A percentile compares a stretch with the other conserved stretches of the same genome.
Evolutionary conservation across 2,329 filamentous ascomycete genomes (phyloP).

Genomic region (Nigrospora sphaerica): DNA sequence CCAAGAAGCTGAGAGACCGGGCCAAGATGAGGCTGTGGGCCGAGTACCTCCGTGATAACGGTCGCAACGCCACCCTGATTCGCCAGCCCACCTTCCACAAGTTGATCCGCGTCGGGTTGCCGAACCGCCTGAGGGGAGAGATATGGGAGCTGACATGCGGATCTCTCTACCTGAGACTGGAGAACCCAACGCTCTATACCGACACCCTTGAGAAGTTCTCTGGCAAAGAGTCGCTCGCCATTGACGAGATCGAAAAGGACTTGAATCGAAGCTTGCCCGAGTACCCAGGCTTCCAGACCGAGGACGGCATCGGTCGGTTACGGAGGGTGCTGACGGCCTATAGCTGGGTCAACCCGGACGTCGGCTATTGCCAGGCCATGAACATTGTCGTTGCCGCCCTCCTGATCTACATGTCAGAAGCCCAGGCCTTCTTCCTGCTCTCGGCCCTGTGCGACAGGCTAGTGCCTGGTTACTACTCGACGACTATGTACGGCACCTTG

Average conservation of each 20-base stretch:
- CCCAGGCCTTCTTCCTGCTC: conserved; percentile 90
- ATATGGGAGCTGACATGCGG: conserved; percentile 95
- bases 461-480: conserved; percentile 94
- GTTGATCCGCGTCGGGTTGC: conserved; percentile 88
- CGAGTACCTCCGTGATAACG: conserved; percentile 93
- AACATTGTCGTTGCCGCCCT: conserved; percentile 98
- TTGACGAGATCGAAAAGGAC: conserved; percentile 99
- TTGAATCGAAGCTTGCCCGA: conserved; percentile 93
- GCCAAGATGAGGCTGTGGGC: conserved; percentile 98
- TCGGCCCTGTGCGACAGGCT: conserved; percentile 88
- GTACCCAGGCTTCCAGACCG: conserved; percentile 94
- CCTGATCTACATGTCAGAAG: conserved; percentile 95
- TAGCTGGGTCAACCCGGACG: conserved; percentile 92
- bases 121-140: conserved; percentile 87
- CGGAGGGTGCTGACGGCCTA: conserved; percentile 91
- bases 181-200: conserved; percentile 74
- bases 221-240: conserved; percentile 84
- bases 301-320: conserved; percentile 86
- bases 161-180: conserved; percentile 79
- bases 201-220: conserved; percentile 80
- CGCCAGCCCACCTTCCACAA: conserved; percentile 98
- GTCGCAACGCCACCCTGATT: conserved; percentile 83
- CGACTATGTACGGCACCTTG: conserved; percentile 97
- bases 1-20: conserved; percentile 85
- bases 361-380: conserved; percentile 99